phyloP scores from a whole-genome alignment of 176 grass and related monocot species.

The Rhynchospora breviuscula region DNA sequence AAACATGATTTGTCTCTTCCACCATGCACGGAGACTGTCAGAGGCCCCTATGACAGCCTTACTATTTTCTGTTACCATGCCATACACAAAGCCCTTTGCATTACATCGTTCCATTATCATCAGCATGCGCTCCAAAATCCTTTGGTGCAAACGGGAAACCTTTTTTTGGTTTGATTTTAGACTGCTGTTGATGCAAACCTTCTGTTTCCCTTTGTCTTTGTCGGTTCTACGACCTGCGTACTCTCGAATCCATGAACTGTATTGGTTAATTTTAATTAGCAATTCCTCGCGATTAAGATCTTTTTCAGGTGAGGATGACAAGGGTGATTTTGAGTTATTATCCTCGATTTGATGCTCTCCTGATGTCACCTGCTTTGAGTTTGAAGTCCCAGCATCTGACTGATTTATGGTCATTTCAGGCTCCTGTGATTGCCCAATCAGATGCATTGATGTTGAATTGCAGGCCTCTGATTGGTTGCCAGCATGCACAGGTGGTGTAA shows the following conservation, averaged over 20 bases:
- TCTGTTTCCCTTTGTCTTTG: background rate
- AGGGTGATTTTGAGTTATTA: background rate
- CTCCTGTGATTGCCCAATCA: background rate
- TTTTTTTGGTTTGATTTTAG: constrained; percentile 32
- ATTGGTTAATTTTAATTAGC: background rate
- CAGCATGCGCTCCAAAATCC: constrained; percentile 75
- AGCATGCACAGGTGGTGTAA: background rate
- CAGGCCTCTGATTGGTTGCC: background rate
- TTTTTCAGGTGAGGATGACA: background rate
- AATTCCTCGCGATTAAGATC: background rate
- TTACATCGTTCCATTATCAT: constrained; percentile 77
- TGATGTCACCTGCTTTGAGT: background rate
- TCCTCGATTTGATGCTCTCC: background rate
- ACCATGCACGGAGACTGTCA: background rate
- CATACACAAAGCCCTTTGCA: constrained; percentile 43
- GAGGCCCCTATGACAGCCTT: background rate
- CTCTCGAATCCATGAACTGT: background rate
- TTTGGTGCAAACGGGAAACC: constrained; percentile 58
- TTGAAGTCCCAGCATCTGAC: background rate
- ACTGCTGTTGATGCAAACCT: background rate
- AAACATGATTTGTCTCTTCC: background rate
- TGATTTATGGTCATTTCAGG: background rate
- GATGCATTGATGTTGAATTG: background rate
- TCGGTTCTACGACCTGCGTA: background rate
- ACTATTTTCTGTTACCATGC: background rate